phyloP scores from a whole-genome alignment of 129 eudicot species.

The Solidago caesia region DNA sequence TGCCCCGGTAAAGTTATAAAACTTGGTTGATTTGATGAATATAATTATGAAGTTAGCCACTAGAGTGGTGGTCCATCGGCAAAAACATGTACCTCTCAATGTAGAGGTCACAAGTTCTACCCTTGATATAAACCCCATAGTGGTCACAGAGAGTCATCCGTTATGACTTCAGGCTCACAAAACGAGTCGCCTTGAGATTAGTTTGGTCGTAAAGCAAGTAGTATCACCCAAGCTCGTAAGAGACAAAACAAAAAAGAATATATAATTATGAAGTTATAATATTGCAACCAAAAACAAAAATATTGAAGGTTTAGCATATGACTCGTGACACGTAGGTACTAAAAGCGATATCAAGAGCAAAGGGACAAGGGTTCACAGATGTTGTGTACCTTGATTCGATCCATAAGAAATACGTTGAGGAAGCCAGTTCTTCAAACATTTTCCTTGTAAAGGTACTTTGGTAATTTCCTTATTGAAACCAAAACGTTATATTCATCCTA shows the following conservation, averaged over 20 bases:
- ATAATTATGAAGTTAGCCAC: not conserved
- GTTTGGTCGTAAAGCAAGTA: no score
- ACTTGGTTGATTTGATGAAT: not conserved
- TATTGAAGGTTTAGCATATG: not conserved
- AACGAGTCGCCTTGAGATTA: no score
- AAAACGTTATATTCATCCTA: not conserved
- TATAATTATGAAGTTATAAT: no score
- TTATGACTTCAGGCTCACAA: no score
- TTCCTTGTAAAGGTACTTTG: slow-evolving; percentile 71
- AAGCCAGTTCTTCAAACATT: slow-evolving; percentile 75
- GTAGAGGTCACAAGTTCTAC: no score
- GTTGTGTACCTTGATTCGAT: slow-evolving; percentile 78
- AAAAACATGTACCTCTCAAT: no score
- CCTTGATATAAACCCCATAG: no score
- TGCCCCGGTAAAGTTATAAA: slow-evolving; percentile 54
- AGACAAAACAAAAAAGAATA: no score
- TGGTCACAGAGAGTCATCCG: no score
- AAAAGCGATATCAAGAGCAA: slow-evolving; percentile 59
- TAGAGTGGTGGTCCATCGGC: no score
- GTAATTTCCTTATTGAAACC: not conserved
- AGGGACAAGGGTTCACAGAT: slow-evolving; percentile 73
- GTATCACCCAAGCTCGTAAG: no score
- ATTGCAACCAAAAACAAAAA: no score
- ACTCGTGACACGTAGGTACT: slow-evolving; percentile 37
- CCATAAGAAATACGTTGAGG: slow-evolving; percentile 70